Percentiles rank a stretch among this genome's conserved stretches.
Evolutionary conservation across 768 basidiomycete species (phyloP).

Genomic region (Tulasnella sp.): DNA sequence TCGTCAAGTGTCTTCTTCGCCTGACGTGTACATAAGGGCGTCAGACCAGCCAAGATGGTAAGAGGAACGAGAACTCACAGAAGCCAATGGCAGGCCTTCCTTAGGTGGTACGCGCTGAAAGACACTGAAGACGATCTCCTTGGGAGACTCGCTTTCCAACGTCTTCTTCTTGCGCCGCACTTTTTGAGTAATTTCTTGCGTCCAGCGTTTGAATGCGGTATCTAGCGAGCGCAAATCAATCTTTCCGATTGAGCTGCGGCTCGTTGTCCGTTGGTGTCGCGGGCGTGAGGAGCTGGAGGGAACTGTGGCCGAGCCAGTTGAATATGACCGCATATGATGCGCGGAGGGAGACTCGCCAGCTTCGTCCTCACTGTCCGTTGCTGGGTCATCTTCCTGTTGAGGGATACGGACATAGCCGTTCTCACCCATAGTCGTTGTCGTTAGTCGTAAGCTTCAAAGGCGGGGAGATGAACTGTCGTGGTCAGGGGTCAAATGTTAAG

Average conservation of each 20-base stretch:
- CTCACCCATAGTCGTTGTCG: neutral
- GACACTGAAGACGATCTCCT: conserved; percentile 68
- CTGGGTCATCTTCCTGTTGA: conserved; percentile 22
- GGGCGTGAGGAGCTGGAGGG: conserved; percentile 38
- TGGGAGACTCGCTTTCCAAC: conserved; percentile 36
- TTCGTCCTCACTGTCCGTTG: conserved; percentile 39
- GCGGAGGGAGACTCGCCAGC: conserved; percentile 26
- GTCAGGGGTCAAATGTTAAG: neutral
- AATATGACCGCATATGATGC: conserved; percentile 28
- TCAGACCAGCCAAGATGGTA: neutral
- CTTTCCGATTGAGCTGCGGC: conserved; percentile 35
- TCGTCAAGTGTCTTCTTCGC: conserved; percentile 74
- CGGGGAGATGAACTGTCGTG: neutral
- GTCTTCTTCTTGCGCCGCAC: conserved; percentile 61
- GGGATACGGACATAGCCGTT: conserved; percentile 17
- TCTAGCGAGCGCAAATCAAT: conserved; percentile 77
- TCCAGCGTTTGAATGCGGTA: conserved; percentile 85
- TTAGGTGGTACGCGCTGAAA: conserved; percentile 49
- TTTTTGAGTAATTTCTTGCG: conserved; percentile 77
- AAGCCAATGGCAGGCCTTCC: conserved; percentile 27
- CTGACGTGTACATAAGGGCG: conserved; percentile 30
- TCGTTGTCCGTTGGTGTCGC: neutral
- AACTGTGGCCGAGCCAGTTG: conserved; percentile 24
- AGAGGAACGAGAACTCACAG: conserved; percentile 36
- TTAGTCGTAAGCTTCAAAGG: neutral